Percentiles rank a stretch among this genome's conserved stretches.
phyloP scores from a whole-genome alignment of 2,329 filamentous ascomycete species.

The Oidium heveae region DNA sequence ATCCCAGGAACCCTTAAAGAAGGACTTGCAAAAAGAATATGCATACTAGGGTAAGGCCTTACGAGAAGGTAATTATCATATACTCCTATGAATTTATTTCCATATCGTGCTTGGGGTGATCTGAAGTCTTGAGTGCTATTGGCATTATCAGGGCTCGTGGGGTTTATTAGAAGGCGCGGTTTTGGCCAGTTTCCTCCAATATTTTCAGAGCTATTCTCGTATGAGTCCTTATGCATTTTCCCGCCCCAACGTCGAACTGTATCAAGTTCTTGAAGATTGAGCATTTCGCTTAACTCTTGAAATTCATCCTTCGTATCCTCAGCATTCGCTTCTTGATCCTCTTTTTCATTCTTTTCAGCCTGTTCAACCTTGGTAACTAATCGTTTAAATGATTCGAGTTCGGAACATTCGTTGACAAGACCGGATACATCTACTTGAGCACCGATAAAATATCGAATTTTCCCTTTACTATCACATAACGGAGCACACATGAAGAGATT shows the following conservation, averaged over 20 bases:
- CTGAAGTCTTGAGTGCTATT: background rate
- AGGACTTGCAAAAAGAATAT: slow-evolving; percentile 44
- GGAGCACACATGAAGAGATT: slow-evolving; percentile 40
- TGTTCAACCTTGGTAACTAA: slow-evolving; percentile 17
- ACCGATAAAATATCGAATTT: slow-evolving; percentile 37
- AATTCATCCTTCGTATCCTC: background rate
- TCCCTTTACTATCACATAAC: slow-evolving; percentile 33
- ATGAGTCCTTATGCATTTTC: slow-evolving; percentile 26
- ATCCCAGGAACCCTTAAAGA: slow-evolving; percentile 41
- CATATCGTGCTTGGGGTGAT: slow-evolving; percentile 1
- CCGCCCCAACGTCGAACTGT: slow-evolving; percentile 38
- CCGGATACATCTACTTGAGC: slow-evolving; percentile 41
- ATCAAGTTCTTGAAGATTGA: slow-evolving; percentile 40
- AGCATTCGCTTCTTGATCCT: background rate
- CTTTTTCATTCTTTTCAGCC: slow-evolving; percentile 5
- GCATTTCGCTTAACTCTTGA: slow-evolving; percentile 20
- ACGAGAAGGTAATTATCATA: slow-evolving; percentile 37
- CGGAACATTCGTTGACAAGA: slow-evolving; percentile 32
- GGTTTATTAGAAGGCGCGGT: slow-evolving; percentile 18
- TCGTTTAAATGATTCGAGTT: slow-evolving; percentile 29
- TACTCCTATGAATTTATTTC: slow-evolving; percentile 16
- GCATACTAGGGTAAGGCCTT: slow-evolving; percentile 36
- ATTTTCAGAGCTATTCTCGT: slow-evolving; percentile 20
- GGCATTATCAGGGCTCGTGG: slow-evolving; percentile 10
- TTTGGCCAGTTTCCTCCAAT: slow-evolving; percentile 16